Percentiles rank a stretch among this genome's conserved stretches.
Evolutionary conservation across 495 filamentous ascomycete species (phyloP).

Genomic region (Trichoderma gamsii): DNA sequence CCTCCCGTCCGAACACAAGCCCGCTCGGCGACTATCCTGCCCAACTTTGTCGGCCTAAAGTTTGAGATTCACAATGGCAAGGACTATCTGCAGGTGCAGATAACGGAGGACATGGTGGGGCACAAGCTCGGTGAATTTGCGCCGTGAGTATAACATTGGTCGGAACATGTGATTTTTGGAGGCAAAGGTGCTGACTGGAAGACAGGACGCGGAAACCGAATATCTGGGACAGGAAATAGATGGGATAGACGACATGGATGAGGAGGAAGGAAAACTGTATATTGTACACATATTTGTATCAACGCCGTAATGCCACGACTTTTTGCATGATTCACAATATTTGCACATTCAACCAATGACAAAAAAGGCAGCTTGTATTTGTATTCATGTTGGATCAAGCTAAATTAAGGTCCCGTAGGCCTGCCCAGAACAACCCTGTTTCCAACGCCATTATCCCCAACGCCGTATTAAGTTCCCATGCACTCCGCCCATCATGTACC

Average conservation of each 20-base stretch:
- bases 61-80: constrained; percentile 97
- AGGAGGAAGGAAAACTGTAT: background rate
- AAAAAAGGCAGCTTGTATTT: background rate
- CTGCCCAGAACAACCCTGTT: background rate
- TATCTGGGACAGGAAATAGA: constrained; percentile 40
- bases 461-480: background rate
- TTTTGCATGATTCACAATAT: background rate
- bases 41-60: constrained; percentile 87
- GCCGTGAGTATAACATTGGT: constrained; percentile 52
- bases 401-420: background rate
- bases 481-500: background rate
- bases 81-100: constrained; percentile 75
- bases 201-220: constrained; percentile 85
- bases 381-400: background rate
- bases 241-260: background rate
- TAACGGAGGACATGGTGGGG: constrained; percentile 98
- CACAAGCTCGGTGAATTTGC: constrained; percentile 96
- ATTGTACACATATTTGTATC: constrained; percentile 12
- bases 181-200: constrained; percentile 9
- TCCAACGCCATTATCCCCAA: constrained; percentile 14
- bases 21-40: constrained; percentile 85
- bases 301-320: constrained; percentile 10
- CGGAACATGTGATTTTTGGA: background rate
- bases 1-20: constrained; percentile 83
- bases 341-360: background rate